phyloP scores from a whole-genome alignment of 306 rosid species.

The Mimosa bimucronata region DNA sequence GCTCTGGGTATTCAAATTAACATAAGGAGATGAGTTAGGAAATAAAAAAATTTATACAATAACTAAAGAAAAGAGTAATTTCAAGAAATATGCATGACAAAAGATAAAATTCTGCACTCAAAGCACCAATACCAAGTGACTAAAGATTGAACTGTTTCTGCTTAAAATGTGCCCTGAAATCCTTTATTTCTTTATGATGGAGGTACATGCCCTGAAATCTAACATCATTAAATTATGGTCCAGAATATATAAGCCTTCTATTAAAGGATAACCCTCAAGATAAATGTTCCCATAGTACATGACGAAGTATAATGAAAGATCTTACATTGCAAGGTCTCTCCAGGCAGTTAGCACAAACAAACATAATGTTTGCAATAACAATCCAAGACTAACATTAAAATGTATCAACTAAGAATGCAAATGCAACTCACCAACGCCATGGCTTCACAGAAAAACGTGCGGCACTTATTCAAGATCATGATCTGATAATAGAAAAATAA shows the following conservation, averaged over 20 bases:
- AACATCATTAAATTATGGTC: slow-evolving; percentile 29
- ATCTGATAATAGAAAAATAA: slow-evolving; percentile 50
- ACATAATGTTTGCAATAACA: slow-evolving; percentile 9
- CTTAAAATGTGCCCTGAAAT: no score
- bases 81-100: slow-evolving; percentile 18
- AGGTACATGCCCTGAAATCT: slow-evolving; percentile 83
- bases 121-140: no score
- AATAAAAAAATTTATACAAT: slow-evolving; percentile 32
- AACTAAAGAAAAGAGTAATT: slow-evolving; percentile 16
- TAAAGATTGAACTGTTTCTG: no score
- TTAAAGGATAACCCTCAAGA: slow-evolving; percentile 15
- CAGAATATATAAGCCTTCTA: background rate
- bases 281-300: slow-evolving; percentile 4
- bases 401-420: background rate
- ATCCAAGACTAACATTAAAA: background rate
- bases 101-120: no score
- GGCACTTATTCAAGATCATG: slow-evolving; percentile 49
- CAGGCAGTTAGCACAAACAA: slow-evolving; percentile 1
- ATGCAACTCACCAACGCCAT: slow-evolving; percentile 74
- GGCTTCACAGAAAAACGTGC: slow-evolving; percentile 50
- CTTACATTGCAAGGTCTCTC: background rate
- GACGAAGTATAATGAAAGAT: background rate
- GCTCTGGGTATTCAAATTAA: slow-evolving; percentile 54
- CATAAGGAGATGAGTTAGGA: background rate
- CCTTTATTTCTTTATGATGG: slow-evolving; percentile 96